Evolutionary conservation across 148 eudicot genomes (phyloP), one percentile per base, ranked within the genome.

Genomic region (Silene conica): DNA sequence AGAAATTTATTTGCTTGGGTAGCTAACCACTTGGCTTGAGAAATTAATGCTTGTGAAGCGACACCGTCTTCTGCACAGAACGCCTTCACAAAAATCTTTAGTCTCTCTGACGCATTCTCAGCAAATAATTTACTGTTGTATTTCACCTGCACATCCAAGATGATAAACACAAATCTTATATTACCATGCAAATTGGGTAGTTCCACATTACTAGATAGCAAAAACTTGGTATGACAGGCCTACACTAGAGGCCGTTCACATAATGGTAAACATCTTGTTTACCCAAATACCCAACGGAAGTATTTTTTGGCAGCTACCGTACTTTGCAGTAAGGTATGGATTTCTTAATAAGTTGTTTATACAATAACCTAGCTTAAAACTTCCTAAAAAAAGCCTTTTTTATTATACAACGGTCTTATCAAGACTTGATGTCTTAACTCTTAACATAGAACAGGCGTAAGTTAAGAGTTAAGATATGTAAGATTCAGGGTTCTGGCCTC

Each of bases 91-190:
- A 73, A 87, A 0, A 91, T 78, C 73, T 87, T 79, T n/a, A 91
- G 52, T 76, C 93, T 87, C 63, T 82, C 77, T 3, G 94, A 83
- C 21, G 87, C 89, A 79, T 87, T 91, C 70, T 87, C 87, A 6
- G 77, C 80, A 69, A 75, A 89, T 73, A 79, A 79, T 76, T 84
- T 86, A 82, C 90, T 85, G 71, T 79, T 85, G 72, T 76, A 22
- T 59, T 79, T 87, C 69, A 91, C 91, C 97, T 91, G 80, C 64
- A 66, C 55, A 60, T 21, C 15, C 50, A 14, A 54, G 34, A 38
- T 13, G 10, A 50, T 50, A 4, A 50, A 50, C 55, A 54, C 18
- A 8, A 13, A 14, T 31, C 43, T n/a, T 15, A 12, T 43, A 67
- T 67, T 23, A 10, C 55, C 15, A 38, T 43, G 15, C 19, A 63